Base-by-base conservation (phyloP, 2,329 filamentous ascomycete genomes). In the Colletotrichum musicola region DNA sequence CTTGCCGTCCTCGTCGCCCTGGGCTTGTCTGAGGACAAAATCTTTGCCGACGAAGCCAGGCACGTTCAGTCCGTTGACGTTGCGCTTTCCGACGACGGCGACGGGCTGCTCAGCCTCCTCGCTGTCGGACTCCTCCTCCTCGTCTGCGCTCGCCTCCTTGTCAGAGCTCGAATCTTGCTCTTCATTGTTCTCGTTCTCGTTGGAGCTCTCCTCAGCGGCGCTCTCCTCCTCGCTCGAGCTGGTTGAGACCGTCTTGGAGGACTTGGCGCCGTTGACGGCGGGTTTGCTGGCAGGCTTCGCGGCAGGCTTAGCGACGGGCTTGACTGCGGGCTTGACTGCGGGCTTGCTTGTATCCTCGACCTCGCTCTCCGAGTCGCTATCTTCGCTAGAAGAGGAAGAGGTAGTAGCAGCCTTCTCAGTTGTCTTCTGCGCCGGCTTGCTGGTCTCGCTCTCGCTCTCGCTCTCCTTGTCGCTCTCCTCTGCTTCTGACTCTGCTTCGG, bases 1-100 rank as follows among this genome's bases (percentile, higher is more conserved):
- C 73, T 84, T 77, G 75, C 81, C 76, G 72, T 80, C 73, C 71
- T 81, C 79, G n/a, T 79, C 75, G 22, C 77, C 74, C 16, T 75
- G 75, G 40, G 83, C 83, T 71, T 86, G 86, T 64, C 86, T 85
- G 58, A 89, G 78, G 67, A 83, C 80, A 71, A 89, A 89, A 63
- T 87, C 84, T 6, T 84, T 87, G 13, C 81, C 81, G 42, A 87
- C 79, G 40, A 86, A 80, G 44, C 81, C 81, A 30, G 81, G 78
- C 3, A 86, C 69, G 53, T 10, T 47, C 20, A 63, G 55, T 9
- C 67, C 84, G 83, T 77, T 76, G 73, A 66, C 59, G 47, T 77
- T 72, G 16, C 79, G 78, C 54, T 78, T 75, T 22, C 72, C 68
- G 2, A 62, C 68, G 35, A 78, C 68, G 18, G 75, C 74, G 69